Evolutionary conservation across 208 protist genomes (phyloP).

Genomic region (Herpetomonas samuelpessoai): DNA sequence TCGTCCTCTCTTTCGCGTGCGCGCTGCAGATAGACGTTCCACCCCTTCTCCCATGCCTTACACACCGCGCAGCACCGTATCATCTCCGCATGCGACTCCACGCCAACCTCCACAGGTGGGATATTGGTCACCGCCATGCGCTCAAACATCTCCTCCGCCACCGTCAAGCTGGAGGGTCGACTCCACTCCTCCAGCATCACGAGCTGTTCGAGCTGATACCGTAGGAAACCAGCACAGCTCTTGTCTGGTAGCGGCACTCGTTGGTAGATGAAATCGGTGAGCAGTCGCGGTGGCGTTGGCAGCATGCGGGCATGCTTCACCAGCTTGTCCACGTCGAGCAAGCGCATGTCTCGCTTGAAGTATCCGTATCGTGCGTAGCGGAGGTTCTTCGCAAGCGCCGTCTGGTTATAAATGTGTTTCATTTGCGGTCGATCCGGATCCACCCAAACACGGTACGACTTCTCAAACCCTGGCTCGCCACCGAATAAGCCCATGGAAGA

Average conservation of each 20-base stretch:
- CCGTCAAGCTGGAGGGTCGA: constrained; percentile 37
- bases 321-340: constrained; percentile 90
- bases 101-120: constrained; percentile 83
- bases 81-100: constrained; percentile 89
- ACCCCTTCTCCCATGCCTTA: constrained; percentile 81
- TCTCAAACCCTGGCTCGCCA: constrained; percentile 90
- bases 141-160: constrained; percentile 90
- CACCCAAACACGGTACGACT: constrained; percentile 87
- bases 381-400: constrained; percentile 79
- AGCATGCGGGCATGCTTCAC: constrained; percentile 87
- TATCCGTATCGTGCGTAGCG: constrained; percentile 91
- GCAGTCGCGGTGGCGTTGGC: constrained; percentile 75
- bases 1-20: constrained; percentile 76
- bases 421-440: constrained; percentile 90
- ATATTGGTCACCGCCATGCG: constrained; percentile 87
- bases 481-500: constrained; percentile 87
- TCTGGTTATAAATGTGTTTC: constrained; percentile 89
- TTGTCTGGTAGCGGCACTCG: constrained; percentile 79
- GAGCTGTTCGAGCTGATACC: constrained; percentile 76
- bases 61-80: constrained; percentile 84
- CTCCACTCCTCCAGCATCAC: constrained; percentile 72
- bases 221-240: constrained; percentile 80
- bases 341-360: constrained; percentile 90
- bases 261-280: constrained; percentile 90
- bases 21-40: constrained; percentile 61